A percentile compares a stretch with the other conserved stretches of the same genome.
phyloP scores from a whole-genome alignment of 1,139 yeast genomes.

The Nakaseomyces bracarensis region DNA sequence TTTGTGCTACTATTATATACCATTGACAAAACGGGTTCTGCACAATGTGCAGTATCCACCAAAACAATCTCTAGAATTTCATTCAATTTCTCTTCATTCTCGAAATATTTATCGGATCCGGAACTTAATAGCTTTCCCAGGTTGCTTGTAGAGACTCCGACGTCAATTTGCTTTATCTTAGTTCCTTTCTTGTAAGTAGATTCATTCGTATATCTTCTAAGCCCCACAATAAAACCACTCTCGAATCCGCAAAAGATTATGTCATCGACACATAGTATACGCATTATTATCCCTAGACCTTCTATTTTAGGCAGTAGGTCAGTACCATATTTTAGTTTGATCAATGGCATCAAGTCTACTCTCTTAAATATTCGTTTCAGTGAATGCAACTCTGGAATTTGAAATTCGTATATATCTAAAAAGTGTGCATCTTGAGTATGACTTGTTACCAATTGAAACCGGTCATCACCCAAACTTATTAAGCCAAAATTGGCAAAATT shows the following conservation, averaged over 20 bases:
- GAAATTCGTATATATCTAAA: slow-evolving; percentile 25
- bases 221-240: slow-evolving; percentile 26
- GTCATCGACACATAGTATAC: slow-evolving; percentile 13
- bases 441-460: slow-evolving; percentile 23
- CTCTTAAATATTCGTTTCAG: slow-evolving; percentile 20
- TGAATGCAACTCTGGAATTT: slow-evolving; percentile 16
- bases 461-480: slow-evolving; percentile 6
- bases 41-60: slow-evolving; percentile 24
- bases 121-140: background rate
- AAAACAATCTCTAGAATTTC: slow-evolving; percentile 17
- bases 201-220: slow-evolving; percentile 9
- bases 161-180: background rate
- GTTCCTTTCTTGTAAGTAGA: background rate
- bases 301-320: slow-evolving; percentile 1
- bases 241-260: slow-evolving; percentile 25
- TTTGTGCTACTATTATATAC: slow-evolving; percentile 5
- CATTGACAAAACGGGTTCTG: slow-evolving; percentile 26
- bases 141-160: background rate
- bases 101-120: background rate
- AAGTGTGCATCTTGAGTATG: slow-evolving; percentile 28
- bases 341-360: slow-evolving; percentile 15
- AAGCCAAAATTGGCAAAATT: slow-evolving; percentile 27
- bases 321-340: slow-evolving; percentile 9
- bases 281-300: slow-evolving; percentile 27
- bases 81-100: background rate